A percentile compares a stretch with the other conserved stretches of the same genome.
These are phyloP conservation scores for Kingdonia uniflora DNA, from an alignment of 164 flowering plant species.

Conservation along the genomic window DNA sequence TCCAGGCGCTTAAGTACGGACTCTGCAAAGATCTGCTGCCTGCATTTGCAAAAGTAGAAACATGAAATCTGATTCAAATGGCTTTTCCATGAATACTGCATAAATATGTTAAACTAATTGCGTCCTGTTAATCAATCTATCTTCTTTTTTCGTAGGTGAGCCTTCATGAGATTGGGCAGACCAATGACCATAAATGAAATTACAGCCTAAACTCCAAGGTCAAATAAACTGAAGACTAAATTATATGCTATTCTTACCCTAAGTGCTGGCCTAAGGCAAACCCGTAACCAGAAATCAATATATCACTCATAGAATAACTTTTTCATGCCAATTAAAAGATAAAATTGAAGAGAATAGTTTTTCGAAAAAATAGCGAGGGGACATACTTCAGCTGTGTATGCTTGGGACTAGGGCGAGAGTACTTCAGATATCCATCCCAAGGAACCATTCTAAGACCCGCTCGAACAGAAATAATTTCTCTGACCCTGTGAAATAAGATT, in stretches of 20 bases:
- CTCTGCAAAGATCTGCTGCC: constrained; percentile 25
- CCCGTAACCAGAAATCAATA: background rate
- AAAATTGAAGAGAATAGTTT: background rate
- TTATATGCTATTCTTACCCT: background rate
- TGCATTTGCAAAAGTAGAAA: constrained; percentile 4
- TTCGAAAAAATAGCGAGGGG: background rate
- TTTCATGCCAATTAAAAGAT: background rate
- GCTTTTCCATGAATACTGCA: too few relatives aligned
- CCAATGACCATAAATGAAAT: too few relatives aligned
- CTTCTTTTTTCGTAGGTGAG: too few relatives aligned
- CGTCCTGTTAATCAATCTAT: too few relatives aligned
- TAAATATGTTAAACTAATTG: too few relatives aligned
- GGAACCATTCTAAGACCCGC: constrained; percentile 95
- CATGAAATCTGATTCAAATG: too few relatives aligned
- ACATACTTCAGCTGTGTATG: constrained; percentile 70
- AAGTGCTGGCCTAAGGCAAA: background rate
- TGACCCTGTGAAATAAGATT: constrained; percentile 44
- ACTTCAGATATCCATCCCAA: constrained; percentile 98
- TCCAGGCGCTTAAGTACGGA: constrained; percentile 21
- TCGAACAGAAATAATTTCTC: constrained; percentile 79
- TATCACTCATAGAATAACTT: background rate
- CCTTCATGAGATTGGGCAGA: too few relatives aligned
- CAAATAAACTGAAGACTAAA: background rate
- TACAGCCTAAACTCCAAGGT: too few relatives aligned
- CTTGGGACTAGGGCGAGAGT: constrained; percentile 92